Evolutionary conservation across 208 protist genomes (phyloP), one percentile per base, ranked within the genome.

Genomic region (Leishmania aethiopica): DNA sequence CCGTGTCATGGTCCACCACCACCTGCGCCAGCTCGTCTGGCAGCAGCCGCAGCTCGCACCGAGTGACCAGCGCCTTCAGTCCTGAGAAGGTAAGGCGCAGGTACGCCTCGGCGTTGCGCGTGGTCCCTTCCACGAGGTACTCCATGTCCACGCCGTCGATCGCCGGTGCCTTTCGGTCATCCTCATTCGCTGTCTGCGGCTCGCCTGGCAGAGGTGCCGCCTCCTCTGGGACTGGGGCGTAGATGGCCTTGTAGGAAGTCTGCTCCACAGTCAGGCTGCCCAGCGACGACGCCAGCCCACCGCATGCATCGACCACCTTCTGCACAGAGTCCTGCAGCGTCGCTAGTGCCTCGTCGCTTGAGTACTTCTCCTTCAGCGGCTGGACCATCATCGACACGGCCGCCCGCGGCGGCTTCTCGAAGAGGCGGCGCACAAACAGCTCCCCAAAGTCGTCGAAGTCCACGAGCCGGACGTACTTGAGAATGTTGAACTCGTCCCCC

Each of bases 361-460:
- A 51, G 84, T 95, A 94, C 70, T 81, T 85, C 53, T 91, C 85
- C 72, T 81, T 82, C 81, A 98, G 84, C 40, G 89, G 66, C 49
- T 86, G 77, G 35, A 87, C 69, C 90, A 97, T 94, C 91, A 96
- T 94, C 60, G 51, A 73, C 70, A 95, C 87, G 11, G 93, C 93
- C 5, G 77, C 81, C 45, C 42, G 55, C 19, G 91, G 91, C 2
- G 88, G 87, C 32, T 85, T 81, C 70, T 83, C 76, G 72, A 96
- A 91, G 37, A 98, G 86, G 19, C 84, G 69, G 80, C 79, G 90
- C 80, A 96, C 91, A 87, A 96, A 96, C 13, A 75, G 57, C 59
- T 95, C 90, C 19, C 87, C 92, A 72, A 96, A 90, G 57, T 87
- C 78, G 49, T 94, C 86, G 77, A 98, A 96, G 76, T 98, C 93